Evolutionary conservation across 2,329 filamentous ascomycete genomes (phyloP).

Genomic region (Polytolypa hystricis): DNA sequence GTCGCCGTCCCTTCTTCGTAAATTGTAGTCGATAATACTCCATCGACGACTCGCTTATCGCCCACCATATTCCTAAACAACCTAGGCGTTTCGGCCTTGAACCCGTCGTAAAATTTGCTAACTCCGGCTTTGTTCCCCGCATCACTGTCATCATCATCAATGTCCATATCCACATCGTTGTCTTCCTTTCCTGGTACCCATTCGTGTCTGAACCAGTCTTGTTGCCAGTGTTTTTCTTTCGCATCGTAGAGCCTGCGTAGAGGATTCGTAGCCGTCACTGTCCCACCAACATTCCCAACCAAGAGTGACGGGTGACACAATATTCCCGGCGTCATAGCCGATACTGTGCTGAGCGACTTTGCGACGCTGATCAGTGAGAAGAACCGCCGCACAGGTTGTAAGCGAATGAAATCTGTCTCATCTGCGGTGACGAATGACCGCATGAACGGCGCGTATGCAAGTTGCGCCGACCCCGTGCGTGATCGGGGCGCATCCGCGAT

Average conservation of each 20-base stretch:
- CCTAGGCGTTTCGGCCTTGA: conserved; percentile 28
- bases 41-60: conserved; percentile 23
- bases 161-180: conserved; percentile 4
- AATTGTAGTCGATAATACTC: conserved; percentile 32
- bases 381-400: conserved; percentile 42
- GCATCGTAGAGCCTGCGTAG: conserved; percentile 39
- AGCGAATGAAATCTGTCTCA: conserved; percentile 41
- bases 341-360: conserved; percentile 30
- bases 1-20: conserved; percentile 54
- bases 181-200: conserved; percentile 31
- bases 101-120: conserved; percentile 36
- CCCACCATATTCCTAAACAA: conserved; percentile 21
- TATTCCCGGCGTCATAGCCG: conserved; percentile 24
- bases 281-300: conserved; percentile 42
- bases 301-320: conserved; percentile 43
- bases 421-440: conserved; percentile 45
- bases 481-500: conserved; percentile 36
- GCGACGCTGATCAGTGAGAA: conserved; percentile 40
- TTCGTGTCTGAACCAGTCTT: conserved; percentile 48
- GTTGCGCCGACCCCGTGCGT: conserved; percentile 37
- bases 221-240: conserved; percentile 42
- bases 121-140: conserved; percentile 20
- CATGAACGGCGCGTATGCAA: conserved; percentile 46
- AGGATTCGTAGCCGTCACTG: conserved; percentile 41
- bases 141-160: conserved; percentile 3